Conservation (phyloP, 2,329 filamentous ascomycete genomes). For the Ophiocordyceps camponoti-floridani region DNA sequence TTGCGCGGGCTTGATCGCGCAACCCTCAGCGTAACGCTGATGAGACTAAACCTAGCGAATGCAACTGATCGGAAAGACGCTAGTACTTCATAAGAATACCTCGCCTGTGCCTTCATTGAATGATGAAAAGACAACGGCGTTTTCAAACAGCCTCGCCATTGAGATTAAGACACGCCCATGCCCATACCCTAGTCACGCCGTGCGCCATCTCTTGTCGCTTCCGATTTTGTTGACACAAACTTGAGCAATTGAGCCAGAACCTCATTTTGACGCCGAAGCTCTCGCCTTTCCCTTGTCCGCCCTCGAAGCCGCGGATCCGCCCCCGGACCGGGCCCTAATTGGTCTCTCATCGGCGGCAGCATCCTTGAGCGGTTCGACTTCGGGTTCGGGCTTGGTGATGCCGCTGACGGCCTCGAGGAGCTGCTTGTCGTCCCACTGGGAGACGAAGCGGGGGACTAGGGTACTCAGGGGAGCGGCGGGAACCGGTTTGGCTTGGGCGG, state of each 20-base stretch:
- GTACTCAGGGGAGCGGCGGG: conserved; percentile 12
- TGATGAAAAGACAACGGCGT: too few relatives aligned
- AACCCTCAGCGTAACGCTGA: too few relatives aligned
- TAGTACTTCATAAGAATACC: too few relatives aligned
- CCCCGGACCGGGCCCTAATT: not conserved
- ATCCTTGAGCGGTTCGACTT: conserved; percentile 5
- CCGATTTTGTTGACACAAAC: too few relatives aligned
- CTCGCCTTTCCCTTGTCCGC: not conserved
- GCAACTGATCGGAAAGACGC: too few relatives aligned
- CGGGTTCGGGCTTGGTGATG: conserved; percentile 16
- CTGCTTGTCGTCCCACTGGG: conserved; percentile 24
- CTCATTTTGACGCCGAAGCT: not conserved
- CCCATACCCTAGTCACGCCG: too few relatives aligned
- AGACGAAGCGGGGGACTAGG: conserved; percentile 18
- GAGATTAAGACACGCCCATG: too few relatives aligned
- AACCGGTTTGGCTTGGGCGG: conserved; percentile 1
- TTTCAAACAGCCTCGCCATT: too few relatives aligned
- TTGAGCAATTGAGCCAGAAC: not conserved
- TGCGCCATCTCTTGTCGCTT: too few relatives aligned
- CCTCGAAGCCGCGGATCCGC: not conserved
- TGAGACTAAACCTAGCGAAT: too few relatives aligned
- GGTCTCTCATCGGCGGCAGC: conserved; percentile 7
- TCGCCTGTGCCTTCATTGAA: too few relatives aligned
- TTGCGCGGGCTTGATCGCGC: too few relatives aligned
- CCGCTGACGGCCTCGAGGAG: conserved; percentile 28